Conservation (phyloP, 2,329 filamentous ascomycete species). For the Aspergillus intermedius region DNA sequence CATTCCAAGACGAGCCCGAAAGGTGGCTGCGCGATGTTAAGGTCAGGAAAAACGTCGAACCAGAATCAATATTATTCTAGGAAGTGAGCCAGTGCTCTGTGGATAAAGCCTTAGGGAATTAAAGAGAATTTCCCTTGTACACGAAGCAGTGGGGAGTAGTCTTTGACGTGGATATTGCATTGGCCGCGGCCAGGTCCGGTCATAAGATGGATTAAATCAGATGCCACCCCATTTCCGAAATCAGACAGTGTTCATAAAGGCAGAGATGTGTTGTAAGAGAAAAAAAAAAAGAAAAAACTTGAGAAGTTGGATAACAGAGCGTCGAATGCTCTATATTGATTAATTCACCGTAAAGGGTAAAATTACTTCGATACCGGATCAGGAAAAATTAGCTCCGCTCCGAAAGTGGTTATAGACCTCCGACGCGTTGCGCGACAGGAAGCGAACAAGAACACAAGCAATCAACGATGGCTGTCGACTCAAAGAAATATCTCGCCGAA, state of each 20-base stretch:
- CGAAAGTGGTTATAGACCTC: no score
- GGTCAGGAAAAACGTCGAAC: conserved; percentile 18
- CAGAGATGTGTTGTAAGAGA: no score
- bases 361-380: no score
- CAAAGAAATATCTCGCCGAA: conserved; percentile 66
- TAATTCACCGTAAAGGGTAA: no score
- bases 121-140: conserved; percentile 12
- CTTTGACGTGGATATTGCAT: conserved; percentile 9
- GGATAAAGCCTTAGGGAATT: conserved; percentile 24
- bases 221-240: conserved; percentile 4
- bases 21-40: conserved; percentile 27
- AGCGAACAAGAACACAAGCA: not conserved
- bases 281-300: no score
- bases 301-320: no score
- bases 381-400: no score
- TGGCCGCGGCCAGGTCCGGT: conserved; percentile 21
- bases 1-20: conserved; percentile 37
- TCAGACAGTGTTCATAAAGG: no score
- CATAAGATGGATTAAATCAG: conserved; percentile 14
- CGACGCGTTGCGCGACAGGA: no score
- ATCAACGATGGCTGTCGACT: conserved; percentile 43
- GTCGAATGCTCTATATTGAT: no score
- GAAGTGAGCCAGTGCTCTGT: conserved; percentile 21
- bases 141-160: conserved; percentile 19
- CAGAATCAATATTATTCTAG: conserved; percentile 27